Base-by-base conservation (phyloP, 2,329 filamentous ascomycete species). In the Paecilomyces variotii region DNA sequence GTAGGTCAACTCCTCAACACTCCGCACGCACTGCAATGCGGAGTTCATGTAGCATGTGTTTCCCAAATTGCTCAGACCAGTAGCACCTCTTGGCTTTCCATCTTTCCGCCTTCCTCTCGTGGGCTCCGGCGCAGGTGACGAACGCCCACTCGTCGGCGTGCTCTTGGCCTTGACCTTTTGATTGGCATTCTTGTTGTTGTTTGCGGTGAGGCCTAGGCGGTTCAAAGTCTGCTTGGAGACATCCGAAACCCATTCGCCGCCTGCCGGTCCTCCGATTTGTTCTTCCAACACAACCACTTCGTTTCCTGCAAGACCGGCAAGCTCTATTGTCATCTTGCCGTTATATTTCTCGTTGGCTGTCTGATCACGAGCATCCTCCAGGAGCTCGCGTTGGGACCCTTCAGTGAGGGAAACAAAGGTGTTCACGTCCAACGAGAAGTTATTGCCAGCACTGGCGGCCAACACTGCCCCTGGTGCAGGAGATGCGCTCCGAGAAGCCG, bases 41-140 rank as follows among this genome's bases (percentile, higher is more conserved):
- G 93, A 96, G 74, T 97, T 97, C 92, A 97, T 97, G 77, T 99
- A 99, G 76, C 94, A 99, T 0, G 94, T 97, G 69, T 99, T 99
- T 54, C 94, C 94, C 12, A 99, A 78, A 69, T 99, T 99, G 63
- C 84, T 86, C 56, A 99, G 78, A 34, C 94, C 94, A 50, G 92
- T 89, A 49, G 87, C 88, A 32, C 94, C 94, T 34, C 86, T 75
- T 11, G 85, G 84, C 61, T 86, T 85, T 9, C 89, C 89, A 45
- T 86, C 84, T 64, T 85, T 86, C 60, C 87, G 84, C 50, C 67
- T 64, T 51, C 90, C 90, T 64, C 91, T 83, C 0, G 90, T 92
- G 61, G 89, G 78, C 57, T 75, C 83, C 24, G 81, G 80, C 4
- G 85, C 87, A 58, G 90, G 92, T 62, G 83, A 91, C 30, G 86